Conservation (phyloP, 345 rosid species). For the Bruguiera parviflora region DNA sequence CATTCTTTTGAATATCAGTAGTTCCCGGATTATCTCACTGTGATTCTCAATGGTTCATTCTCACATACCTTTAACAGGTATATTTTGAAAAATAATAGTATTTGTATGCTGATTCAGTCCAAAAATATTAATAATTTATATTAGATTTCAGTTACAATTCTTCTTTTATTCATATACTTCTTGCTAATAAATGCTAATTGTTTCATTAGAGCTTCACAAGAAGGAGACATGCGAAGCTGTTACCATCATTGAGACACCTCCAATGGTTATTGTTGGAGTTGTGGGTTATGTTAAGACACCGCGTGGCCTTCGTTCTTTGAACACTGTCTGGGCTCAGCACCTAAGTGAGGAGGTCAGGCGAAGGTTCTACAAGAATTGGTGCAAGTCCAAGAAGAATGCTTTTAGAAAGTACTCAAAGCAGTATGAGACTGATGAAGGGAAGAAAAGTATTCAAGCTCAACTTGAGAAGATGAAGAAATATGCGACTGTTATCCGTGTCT, state of each 20-base stretch:
- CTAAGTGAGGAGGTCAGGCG: conserved; percentile 75
- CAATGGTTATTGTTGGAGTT: conserved; percentile 81
- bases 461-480: conserved; percentile 84
- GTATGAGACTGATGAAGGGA: conserved; percentile 61
- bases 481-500: conserved; percentile 60
- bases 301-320: conserved; percentile 61
- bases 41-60: not conserved
- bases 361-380: conserved; percentile 85
- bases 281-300: conserved; percentile 81
- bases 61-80: too few relatives aligned
- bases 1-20: too few relatives aligned
- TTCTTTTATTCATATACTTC: too few relatives aligned
- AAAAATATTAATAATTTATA: too few relatives aligned
- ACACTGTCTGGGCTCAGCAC: conserved; percentile 91
- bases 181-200: not conserved
- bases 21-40: not conserved
- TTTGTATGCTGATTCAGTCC: too few relatives aligned
- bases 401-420: conserved; percentile 61
- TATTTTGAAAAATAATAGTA: too few relatives aligned
- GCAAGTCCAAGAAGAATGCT: conserved; percentile 89
- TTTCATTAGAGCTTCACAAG: conserved; percentile 74
- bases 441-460: conserved; percentile 58
- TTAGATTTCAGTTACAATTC: too few relatives aligned
- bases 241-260: conserved; percentile 75
- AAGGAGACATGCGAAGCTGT: conserved; percentile 93